These are phyloP conservation scores for Fusarium dimerum DNA, from an alignment of 2,329 filamentous ascomycete species.

Conservation along the genomic window DNA sequence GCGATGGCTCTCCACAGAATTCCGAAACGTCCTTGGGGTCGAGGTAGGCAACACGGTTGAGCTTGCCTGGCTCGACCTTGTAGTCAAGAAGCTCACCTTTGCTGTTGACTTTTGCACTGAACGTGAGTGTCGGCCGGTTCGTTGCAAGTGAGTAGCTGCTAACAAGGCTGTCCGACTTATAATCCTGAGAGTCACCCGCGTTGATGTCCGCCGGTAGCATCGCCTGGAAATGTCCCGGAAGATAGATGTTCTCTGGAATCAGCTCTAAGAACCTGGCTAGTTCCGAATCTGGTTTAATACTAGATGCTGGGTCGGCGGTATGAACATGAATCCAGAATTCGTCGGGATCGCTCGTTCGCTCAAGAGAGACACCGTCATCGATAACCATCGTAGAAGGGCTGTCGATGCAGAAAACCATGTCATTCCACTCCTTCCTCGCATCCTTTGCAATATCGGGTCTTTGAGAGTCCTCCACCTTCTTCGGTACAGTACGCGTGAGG, in stretches of 20 bases:
- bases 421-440: constrained; percentile 61
- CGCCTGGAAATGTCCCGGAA: constrained; percentile 56
- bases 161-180: constrained; percentile 42
- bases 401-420: constrained; percentile 74
- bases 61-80: constrained; percentile 53
- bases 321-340: constrained; percentile 78
- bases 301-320: constrained; percentile 75
- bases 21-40: constrained; percentile 52
- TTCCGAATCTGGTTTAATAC: constrained; percentile 59
- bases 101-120: constrained; percentile 59
- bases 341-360: constrained; percentile 51
- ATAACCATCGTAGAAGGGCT: constrained; percentile 66
- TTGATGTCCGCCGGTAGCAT: constrained; percentile 54
- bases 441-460: constrained; percentile 47
- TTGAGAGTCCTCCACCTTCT: constrained; percentile 35
- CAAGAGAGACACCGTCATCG: constrained; percentile 77
- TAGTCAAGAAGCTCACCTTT: constrained; percentile 55
- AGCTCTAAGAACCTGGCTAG: constrained; percentile 63
- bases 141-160: constrained; percentile 55
- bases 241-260: constrained; percentile 60
- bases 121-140: constrained; percentile 57
- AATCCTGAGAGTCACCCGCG: constrained; percentile 30
- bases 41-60: constrained; percentile 59
- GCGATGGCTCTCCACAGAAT: constrained; percentile 41
- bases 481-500: constrained; percentile 38